phyloP scores from a whole-genome alignment of 2,329 filamentous ascomycete genomes.

The Botryotinia convoluta region DNA sequence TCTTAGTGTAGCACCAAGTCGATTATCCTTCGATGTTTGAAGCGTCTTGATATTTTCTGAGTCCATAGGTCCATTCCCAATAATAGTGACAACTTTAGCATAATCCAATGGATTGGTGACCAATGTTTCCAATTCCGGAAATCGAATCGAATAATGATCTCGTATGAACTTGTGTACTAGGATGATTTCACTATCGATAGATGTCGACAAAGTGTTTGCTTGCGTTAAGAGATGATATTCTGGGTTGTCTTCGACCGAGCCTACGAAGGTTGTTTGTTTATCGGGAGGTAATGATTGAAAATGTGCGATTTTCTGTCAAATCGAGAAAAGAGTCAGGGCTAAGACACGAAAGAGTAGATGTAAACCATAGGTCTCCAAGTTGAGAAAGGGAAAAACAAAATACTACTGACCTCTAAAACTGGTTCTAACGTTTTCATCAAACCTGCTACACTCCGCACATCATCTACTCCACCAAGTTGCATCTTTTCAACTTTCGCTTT shows the following conservation, averaged over 20 bases:
- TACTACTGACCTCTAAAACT: constrained; percentile 71
- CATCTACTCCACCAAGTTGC: constrained; percentile 69
- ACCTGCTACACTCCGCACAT: constrained; percentile 74
- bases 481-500: constrained; percentile 82
- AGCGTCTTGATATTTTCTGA: constrained; percentile 75
- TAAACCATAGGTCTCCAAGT: constrained; percentile 53
- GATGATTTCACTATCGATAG: constrained; percentile 89
- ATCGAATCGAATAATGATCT: constrained; percentile 91
- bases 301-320: constrained; percentile 72
- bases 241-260: constrained; percentile 86
- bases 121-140: constrained; percentile 86
- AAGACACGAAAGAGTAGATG: constrained; percentile 55
- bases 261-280: constrained; percentile 63
- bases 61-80: constrained; percentile 89
- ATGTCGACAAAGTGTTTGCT: constrained; percentile 84
- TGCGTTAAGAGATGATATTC: constrained; percentile 87
- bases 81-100: constrained; percentile 88
- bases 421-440: constrained; percentile 81
- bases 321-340: constrained; percentile 64
- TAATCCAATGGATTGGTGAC: constrained; percentile 93
- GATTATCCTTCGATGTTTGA: constrained; percentile 73
- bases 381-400: constrained; percentile 29
- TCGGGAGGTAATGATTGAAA: constrained; percentile 69
- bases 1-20: constrained; percentile 71
- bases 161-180: constrained; percentile 94